Percentiles rank a stretch among this genome's conserved stretches.
phyloP scores from a whole-genome alignment of 768 basidiomycete genomes.

The Leucosporidium creatinivorum region DNA sequence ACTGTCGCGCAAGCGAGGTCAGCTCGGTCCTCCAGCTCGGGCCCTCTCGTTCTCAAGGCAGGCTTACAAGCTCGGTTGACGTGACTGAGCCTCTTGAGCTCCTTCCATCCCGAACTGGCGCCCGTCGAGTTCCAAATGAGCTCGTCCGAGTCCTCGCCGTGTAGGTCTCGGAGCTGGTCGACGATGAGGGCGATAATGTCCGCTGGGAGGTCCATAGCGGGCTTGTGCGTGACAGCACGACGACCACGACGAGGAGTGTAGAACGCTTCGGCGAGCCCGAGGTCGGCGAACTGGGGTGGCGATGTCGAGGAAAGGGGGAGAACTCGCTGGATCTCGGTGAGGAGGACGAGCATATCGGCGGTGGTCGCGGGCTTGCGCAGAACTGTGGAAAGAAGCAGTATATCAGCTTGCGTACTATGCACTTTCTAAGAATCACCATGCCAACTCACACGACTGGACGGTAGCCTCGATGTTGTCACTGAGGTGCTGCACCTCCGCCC shows the following conservation, averaged over 20 bases:
- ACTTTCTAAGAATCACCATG: too few species aligned
- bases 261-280: too few species aligned
- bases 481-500: too few species aligned
- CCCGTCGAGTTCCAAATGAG: not conserved
- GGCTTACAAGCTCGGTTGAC: not conserved
- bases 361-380: not conserved
- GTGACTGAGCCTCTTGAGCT: not conserved
- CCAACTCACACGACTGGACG: too few species aligned
- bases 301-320: not conserved
- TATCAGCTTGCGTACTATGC: too few species aligned
- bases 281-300: not conserved
- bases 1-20: not conserved
- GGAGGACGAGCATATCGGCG: slow-evolving; percentile 1
- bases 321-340: not conserved
- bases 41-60: not conserved
- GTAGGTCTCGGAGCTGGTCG: not conserved
- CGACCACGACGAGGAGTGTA: too few species aligned
- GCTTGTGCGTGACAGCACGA: not conserved
- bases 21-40: not conserved
- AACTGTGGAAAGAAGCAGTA: not conserved
- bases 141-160: not conserved
- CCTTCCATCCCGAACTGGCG: not conserved
- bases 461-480: too few species aligned
- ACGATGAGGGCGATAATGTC: slow-evolving; percentile 16
- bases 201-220: not conserved